Conservation (phyloP, 1,139 yeast genomes). For the Kazachstania sp. region DNA sequence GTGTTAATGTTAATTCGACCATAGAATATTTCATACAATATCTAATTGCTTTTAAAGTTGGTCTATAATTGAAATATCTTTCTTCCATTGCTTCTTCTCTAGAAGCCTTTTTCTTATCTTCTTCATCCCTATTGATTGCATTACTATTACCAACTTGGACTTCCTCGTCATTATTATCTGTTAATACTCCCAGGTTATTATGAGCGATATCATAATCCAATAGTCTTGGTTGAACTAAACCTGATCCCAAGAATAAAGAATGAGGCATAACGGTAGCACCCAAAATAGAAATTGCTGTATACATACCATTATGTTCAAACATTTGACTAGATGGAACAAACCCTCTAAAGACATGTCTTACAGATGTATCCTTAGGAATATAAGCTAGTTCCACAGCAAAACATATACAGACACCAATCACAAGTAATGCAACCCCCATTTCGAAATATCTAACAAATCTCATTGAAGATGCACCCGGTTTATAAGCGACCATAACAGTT, state of each 20-base stretch:
- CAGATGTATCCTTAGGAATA: slow-evolving; percentile 42
- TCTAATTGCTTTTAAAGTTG: slow-evolving; percentile 55
- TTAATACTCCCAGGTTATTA: slow-evolving; percentile 32
- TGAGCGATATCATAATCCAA: slow-evolving; percentile 49
- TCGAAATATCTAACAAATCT: slow-evolving; percentile 59
- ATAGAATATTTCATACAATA: slow-evolving; percentile 62
- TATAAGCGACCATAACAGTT: slow-evolving; percentile 64
- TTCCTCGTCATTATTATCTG: slow-evolving; percentile 10
- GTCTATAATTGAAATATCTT: slow-evolving; percentile 40
- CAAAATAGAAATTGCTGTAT: slow-evolving; percentile 66
- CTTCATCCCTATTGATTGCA: slow-evolving; percentile 7
- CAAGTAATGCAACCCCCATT: slow-evolving; percentile 54
- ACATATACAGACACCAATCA: slow-evolving; percentile 62
- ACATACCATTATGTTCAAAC: slow-evolving; percentile 55
- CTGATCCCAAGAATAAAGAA: slow-evolving; percentile 65
- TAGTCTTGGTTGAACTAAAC: slow-evolving; percentile 64
- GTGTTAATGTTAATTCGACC: slow-evolving; percentile 53
- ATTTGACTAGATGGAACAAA: slow-evolving; percentile 59
- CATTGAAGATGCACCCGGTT: slow-evolving; percentile 58
- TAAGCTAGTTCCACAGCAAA: slow-evolving; percentile 60
- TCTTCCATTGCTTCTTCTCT: slow-evolving; percentile 17
- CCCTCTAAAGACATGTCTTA: slow-evolving; percentile 54
- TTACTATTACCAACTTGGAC: slow-evolving; percentile 1
- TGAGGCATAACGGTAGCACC: slow-evolving; percentile 87
- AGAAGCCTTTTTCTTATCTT: slow-evolving; percentile 9